Base-by-base conservation (phyloP, 495 filamentous ascomycete species). In the Durotheca rogersii region DNA sequence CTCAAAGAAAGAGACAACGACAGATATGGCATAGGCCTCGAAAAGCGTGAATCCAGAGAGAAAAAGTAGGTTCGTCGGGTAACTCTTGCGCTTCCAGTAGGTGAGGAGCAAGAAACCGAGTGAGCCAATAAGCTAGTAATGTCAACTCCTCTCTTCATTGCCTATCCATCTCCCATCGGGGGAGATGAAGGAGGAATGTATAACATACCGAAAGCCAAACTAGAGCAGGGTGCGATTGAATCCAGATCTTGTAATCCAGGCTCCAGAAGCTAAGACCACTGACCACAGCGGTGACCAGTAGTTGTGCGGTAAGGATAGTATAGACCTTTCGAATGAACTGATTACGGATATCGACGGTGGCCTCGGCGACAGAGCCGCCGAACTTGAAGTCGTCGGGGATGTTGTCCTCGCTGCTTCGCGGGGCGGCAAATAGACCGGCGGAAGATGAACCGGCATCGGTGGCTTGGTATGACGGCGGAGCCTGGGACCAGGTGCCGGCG, bases 361-460 rank as follows among this genome's bases (percentile, higher is more conserved):
- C 94, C 72, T 96, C 94, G 49, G 92, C 81, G 40, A 97, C 90
- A 7, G 82, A 88, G 29, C 89, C 90, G 34, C 90, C 90, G 62
- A 92, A 97, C 85, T 95, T 98, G 80, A 98, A 97, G 74, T 98
- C 93, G 78, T 98, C 93, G 3, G 93, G 93, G 34, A 98, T 66
- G 66, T 96, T 90, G 67, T 91, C 87, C 62, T 95, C 89, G 66
- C 82, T 83, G 66, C 80, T 86, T 53, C 93, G 85, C 43, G 84
- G 77, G 42, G 68, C 74, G 39, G 56, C 67, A 49, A 73, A 72
- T 41, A 75, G 59, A 27, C 61, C 68, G 30, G 68, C 64, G 36
- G 48, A 67, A 58, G 37, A 74, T 67, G 27, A 70, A 53, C 53
- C 46, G 44, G 64, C 43, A 33, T 59, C 71, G 10, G 67, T 62